A percentile compares a stretch with the other conserved stretches of the same genome.
Evolutionary conservation across 345 rosid species (phyloP).

Genomic region (Rubroshorea leprosula): DNA sequence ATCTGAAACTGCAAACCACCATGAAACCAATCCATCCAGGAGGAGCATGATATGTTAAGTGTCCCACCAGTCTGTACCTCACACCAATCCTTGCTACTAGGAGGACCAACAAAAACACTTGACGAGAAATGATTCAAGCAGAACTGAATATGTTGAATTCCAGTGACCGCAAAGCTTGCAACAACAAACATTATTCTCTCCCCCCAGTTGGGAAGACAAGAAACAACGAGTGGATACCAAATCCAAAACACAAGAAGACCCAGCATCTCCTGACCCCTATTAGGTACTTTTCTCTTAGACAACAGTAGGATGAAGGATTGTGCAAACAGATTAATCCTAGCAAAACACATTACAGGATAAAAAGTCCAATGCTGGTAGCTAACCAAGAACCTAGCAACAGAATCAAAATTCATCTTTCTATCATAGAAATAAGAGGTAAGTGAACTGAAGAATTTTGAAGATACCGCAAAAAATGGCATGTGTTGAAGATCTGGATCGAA

Average conservation of each 20-base stretch:
- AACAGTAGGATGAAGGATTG: constrained; percentile 36
- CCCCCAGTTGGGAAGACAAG: constrained; percentile 45
- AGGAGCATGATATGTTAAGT: constrained; percentile 38
- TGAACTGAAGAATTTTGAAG: constrained; percentile 40
- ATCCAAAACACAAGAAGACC: constrained; percentile 43
- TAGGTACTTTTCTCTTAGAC: constrained; percentile 28
- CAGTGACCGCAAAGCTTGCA: constrained; percentile 36
- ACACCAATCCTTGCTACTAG: constrained; percentile 42
- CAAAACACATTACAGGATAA: constrained; percentile 56
- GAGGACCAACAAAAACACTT: constrained; percentile 42
- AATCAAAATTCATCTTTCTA: constrained; percentile 43
- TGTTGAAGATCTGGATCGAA: constrained; percentile 61
- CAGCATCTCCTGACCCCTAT: constrained; percentile 35
- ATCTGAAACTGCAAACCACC: constrained; percentile 76
- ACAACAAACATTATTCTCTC: constrained; percentile 46
- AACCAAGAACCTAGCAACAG: constrained; percentile 37
- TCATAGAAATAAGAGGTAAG: constrained; percentile 36
- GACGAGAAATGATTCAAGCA: constrained; percentile 55
- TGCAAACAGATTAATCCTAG: constrained; percentile 46
- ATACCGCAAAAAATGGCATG: constrained; percentile 50
- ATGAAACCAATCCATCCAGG: too few species aligned
- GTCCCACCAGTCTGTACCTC: constrained; percentile 44
- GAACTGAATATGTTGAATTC: constrained; percentile 55
- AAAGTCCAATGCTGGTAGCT: constrained; percentile 56
- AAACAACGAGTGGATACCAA: constrained; percentile 52